Percentiles rank a stretch among this genome's conserved stretches.
Conservation (phyloP, 2,329 filamentous ascomycete genomes). For the Ascochyta fabae region DNA sequence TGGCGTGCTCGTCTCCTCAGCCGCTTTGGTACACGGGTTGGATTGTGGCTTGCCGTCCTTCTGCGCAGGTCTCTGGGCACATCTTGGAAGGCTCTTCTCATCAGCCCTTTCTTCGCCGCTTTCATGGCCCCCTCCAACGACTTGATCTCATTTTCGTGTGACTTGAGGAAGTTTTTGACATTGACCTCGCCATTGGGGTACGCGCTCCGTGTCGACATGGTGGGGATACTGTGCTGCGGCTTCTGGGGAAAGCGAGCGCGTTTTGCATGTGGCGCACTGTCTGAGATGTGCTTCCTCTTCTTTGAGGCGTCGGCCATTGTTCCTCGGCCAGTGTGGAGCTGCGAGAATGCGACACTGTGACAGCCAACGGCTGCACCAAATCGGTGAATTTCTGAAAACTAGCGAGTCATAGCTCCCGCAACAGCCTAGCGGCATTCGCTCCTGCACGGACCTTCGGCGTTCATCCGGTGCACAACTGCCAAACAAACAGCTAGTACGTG, state of each 20-base stretch:
- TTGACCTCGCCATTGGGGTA: conserved; percentile 79
- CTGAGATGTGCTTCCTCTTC: conserved; percentile 32
- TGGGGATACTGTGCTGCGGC: conserved; percentile 38
- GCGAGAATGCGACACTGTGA: conserved; percentile 14
- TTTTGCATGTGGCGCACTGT: conserved; percentile 23
- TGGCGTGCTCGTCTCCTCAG: conserved; percentile 71
- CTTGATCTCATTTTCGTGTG: conserved; percentile 87
- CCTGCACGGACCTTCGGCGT: conserved; percentile 8
- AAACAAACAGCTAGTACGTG: conserved; percentile 15
- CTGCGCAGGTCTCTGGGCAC: conserved; percentile 84
- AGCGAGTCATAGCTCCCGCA: conserved; percentile 17
- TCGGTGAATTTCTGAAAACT: conserved; percentile 9
- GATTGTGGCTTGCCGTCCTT: conserved; percentile 93
- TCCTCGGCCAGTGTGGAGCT: conserved; percentile 14
- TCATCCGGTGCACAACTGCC: conserved; percentile 17
- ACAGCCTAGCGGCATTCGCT: conserved; percentile 14
- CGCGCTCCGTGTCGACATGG: conserved; percentile 53
- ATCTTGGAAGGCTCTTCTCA: conserved; percentile 84
- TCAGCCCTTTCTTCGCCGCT: conserved; percentile 68
- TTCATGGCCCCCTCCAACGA: conserved; percentile 84
- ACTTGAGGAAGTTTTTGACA: conserved; percentile 80
- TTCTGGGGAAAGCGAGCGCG: conserved; percentile 37
- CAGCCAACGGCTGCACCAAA: conserved; percentile 20
- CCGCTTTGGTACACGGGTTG: conserved; percentile 82
- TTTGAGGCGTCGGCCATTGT: conserved; percentile 25